Evolutionary conservation across 23 red algal species (phyloP).

Genomic region (Gracilaria gracilis): DNA sequence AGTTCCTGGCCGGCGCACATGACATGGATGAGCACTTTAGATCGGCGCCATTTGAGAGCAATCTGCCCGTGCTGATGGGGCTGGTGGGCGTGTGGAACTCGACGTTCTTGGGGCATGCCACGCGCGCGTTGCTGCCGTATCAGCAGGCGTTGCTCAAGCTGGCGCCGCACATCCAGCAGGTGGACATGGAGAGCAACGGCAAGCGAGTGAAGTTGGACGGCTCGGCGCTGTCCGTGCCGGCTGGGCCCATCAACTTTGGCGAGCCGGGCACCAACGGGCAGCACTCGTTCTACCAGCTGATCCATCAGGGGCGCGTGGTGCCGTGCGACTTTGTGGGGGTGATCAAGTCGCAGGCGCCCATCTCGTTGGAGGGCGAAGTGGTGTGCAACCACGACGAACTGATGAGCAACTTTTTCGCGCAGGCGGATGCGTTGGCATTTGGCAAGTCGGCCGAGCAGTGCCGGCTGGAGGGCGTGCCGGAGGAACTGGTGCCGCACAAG

Average conservation of each 20-base stretch:
- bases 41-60: constrained; percentile 68
- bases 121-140: constrained; percentile 95
- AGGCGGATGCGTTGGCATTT: constrained; percentile 94
- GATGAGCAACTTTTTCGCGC: constrained; percentile 98
- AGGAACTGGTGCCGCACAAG: constrained; percentile 91
- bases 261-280: constrained; percentile 99
- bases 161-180: constrained; percentile 97
- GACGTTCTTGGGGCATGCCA: constrained; percentile 82
- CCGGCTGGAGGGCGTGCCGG: constrained; percentile 79
- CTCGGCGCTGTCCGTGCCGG: constrained; percentile 47
- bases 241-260: constrained; percentile 93
- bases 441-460: constrained; percentile 94
- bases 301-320: constrained; percentile 96
- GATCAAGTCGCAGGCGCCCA: constrained; percentile 79
- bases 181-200: constrained; percentile 99
- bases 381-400: constrained; percentile 99
- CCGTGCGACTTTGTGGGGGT: constrained; percentile 98
- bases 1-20: constrained; percentile 88
- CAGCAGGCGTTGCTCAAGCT: constrained; percentile 92
- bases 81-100: constrained; percentile 98
- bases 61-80: constrained; percentile 91
- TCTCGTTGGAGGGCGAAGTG: constrained; percentile 63
- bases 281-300: constrained; percentile 98
- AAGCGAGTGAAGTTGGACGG: constrained; percentile 93
- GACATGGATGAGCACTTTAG: constrained; percentile 90